A percentile compares a stretch with the other conserved stretches of the same genome.
These are phyloP conservation scores for Yamadazyma tumulicola DNA, from an alignment of 805 yeast genomes.

Conservation along the genomic window DNA sequence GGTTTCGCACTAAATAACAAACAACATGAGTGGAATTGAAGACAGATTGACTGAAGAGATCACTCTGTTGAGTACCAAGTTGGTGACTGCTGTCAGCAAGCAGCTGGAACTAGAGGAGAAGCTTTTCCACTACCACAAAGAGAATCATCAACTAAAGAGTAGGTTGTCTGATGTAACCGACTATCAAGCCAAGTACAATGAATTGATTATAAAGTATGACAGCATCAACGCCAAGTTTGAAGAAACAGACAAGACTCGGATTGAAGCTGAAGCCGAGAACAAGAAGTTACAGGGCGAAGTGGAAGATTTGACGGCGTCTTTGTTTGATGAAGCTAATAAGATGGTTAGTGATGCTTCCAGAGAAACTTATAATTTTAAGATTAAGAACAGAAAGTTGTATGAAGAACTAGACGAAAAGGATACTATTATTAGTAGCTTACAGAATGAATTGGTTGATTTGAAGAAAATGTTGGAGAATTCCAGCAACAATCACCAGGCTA, in stretches of 20 bases:
- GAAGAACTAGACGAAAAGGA: constrained; percentile 66
- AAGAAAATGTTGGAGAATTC: constrained; percentile 53
- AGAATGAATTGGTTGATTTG: constrained; percentile 63
- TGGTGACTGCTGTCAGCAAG: constrained; percentile 57
- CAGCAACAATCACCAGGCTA: background rate
- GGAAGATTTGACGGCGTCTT: constrained; percentile 71
- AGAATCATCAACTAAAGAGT: constrained; percentile 25
- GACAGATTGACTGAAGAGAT: constrained; percentile 52
- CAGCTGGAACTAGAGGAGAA: constrained; percentile 55
- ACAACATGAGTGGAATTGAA: constrained; percentile 4
- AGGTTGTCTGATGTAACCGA: constrained; percentile 19
- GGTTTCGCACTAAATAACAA: background rate
- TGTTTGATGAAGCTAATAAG: constrained; percentile 79
- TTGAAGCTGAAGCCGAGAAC: constrained; percentile 56
- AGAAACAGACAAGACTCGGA: constrained; percentile 24
- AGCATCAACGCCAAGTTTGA: background rate
- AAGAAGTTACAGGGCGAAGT: constrained; percentile 65
- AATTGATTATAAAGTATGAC: constrained; percentile 25
- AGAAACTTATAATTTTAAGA: constrained; percentile 56
- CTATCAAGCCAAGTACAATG: constrained; percentile 27
- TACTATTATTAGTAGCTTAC: constrained; percentile 57
- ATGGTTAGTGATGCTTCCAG: constrained; percentile 80
- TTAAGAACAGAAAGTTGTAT: constrained; percentile 53
- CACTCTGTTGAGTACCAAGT: constrained; percentile 53
- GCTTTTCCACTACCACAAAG: constrained; percentile 36